Percentiles rank a stretch among this genome's conserved stretches.
These are phyloP conservation scores for Yamadazyma scolyti DNA, from an alignment of 805 yeast genomes.

Conservation along the genomic window DNA sequence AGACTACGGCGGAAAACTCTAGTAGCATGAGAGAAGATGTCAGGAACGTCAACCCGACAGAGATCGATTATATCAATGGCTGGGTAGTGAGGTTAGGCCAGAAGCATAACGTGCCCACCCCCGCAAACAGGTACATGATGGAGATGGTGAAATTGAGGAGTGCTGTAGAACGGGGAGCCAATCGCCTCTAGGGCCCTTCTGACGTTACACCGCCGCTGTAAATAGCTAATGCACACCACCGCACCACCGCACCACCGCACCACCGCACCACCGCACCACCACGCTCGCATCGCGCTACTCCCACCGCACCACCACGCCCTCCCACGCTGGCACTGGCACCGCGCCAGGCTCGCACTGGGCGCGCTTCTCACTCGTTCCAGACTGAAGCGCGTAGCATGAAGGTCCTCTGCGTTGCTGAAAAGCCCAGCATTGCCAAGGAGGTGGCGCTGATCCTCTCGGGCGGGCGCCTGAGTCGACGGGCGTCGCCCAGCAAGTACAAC, in stretches of 20 bases:
- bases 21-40: constrained; percentile 74
- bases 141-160: constrained; percentile 41
- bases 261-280: too few species aligned
- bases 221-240: too few species aligned
- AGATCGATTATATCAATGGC: constrained; percentile 82
- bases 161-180: constrained; percentile 21
- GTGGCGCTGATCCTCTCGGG: constrained; percentile 76
- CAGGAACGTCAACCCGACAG: constrained; percentile 54
- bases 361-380: constrained; percentile 1
- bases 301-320: too few species aligned
- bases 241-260: too few species aligned
- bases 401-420: constrained; percentile 93
- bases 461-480: constrained; percentile 49
- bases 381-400: constrained; percentile 56
- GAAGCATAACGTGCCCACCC: constrained; percentile 39
- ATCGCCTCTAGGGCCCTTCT: too few species aligned
- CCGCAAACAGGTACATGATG: constrained; percentile 44
- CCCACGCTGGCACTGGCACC: too few species aligned
- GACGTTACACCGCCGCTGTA: background rate
- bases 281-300: background rate
- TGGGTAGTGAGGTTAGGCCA: constrained; percentile 59
- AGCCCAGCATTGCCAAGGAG: constrained; percentile 89
- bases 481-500: constrained; percentile 56
- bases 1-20: constrained; percentile 51
- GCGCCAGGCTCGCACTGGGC: too few species aligned